phyloP scores from a whole-genome alignment of 2,329 filamentous ascomycete species.

The Zalaria obscura region DNA sequence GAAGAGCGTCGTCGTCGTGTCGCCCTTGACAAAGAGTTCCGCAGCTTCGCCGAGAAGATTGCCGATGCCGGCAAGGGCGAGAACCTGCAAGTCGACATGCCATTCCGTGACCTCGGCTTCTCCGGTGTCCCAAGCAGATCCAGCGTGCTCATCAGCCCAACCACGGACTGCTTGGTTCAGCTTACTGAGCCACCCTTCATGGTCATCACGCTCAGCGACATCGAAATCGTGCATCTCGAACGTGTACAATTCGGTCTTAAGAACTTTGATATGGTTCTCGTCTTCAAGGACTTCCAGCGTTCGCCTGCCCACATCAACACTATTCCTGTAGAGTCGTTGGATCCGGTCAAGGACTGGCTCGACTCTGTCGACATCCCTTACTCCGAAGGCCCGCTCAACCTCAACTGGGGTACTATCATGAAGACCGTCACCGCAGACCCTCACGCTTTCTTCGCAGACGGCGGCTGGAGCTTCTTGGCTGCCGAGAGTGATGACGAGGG shows the following conservation, averaged over 20 bases:
- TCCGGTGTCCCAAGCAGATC: slow-evolving; percentile 91
- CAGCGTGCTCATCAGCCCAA: slow-evolving; percentile 90
- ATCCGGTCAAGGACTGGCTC: slow-evolving; percentile 94
- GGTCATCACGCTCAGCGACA: slow-evolving; percentile 87
- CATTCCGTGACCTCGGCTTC: slow-evolving; percentile 91
- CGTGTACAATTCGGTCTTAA: slow-evolving; percentile 92
- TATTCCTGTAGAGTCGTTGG: slow-evolving; percentile 87
- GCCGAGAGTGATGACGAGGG: slow-evolving; percentile 79
- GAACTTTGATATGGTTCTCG: slow-evolving; percentile 97
- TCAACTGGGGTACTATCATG: slow-evolving; percentile 99
- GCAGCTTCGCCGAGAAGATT: slow-evolving; percentile 93
- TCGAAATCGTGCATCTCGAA: slow-evolving; percentile 91
- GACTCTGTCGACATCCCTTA: slow-evolving; percentile 92
- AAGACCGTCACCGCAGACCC: slow-evolving; percentile 93
- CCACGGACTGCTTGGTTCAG: slow-evolving; percentile 92
- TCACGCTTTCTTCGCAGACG: slow-evolving; percentile 87
- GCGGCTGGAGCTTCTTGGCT: slow-evolving; percentile 86
- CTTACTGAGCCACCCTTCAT: slow-evolving; percentile 94
- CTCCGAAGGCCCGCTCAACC: slow-evolving; percentile 85
- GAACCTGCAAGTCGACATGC: slow-evolving; percentile 86
- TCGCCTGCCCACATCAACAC: slow-evolving; percentile 91
- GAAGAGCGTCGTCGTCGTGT: slow-evolving; percentile 83
- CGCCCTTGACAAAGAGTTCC: slow-evolving; percentile 92
- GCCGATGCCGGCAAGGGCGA: slow-evolving; percentile 88
- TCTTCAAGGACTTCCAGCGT: slow-evolving; percentile 95